phyloP scores from a whole-genome alignment of 2,329 filamentous ascomycete genomes.

The Gyromitra esculenta region DNA sequence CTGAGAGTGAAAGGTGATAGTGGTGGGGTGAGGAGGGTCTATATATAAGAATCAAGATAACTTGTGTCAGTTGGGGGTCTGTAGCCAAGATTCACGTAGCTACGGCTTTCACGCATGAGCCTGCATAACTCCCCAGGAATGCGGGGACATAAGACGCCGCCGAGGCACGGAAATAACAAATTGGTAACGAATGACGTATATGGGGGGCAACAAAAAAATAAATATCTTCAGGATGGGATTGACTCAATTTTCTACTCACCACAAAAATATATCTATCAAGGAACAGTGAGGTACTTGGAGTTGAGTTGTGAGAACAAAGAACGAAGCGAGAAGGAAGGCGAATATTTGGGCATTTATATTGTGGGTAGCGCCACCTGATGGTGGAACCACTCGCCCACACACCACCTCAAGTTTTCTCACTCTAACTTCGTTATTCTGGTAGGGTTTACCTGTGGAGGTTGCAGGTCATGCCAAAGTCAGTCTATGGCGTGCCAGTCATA shows the following conservation, averaged over 20 bases:
- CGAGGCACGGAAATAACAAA: conserved; percentile 4
- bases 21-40: conserved; percentile 28
- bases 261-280: conserved; percentile 18
- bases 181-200: conserved; percentile 39
- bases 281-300: not conserved
- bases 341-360: conserved; percentile 42
- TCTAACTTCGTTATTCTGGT: conserved; percentile 6
- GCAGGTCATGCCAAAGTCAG: conserved; percentile 9
- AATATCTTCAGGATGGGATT: conserved; percentile 29
- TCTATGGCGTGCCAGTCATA: conserved; percentile 36
- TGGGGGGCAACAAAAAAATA: conserved; percentile 15
- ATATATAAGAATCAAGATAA: conserved; percentile 43
- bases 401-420: conserved; percentile 20
- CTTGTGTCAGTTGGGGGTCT: conserved; percentile 35
- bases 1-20: conserved; percentile 11
- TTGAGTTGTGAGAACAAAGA: conserved; percentile 36
- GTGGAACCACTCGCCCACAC: conserved; percentile 32
- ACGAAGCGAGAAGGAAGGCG: conserved; percentile 19
- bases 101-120: conserved; percentile 22
- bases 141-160: conserved; percentile 20
- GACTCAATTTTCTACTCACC: conserved; percentile 34
- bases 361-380: conserved; percentile 42
- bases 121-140: conserved; percentile 4
- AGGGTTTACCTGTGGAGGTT: conserved; percentile 3
- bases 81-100: conserved; percentile 14